Percentiles rank a stretch among this genome's conserved stretches.
Conservation (phyloP, 306 rosid genomes). For the Sphenostylis stenocarpa region DNA sequence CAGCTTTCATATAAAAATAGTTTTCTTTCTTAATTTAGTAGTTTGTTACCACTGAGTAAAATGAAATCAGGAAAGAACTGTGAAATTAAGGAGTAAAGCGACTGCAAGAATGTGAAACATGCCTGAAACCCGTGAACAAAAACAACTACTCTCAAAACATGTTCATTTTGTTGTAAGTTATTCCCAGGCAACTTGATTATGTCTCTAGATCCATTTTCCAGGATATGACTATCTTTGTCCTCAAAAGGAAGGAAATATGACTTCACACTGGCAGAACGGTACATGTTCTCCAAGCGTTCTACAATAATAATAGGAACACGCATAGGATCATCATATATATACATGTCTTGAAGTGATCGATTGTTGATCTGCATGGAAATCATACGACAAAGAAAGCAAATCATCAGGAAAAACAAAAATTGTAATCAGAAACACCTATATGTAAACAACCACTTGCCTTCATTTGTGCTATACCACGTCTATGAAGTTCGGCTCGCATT, state of each 20-base stretch:
- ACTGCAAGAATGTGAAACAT: constrained; percentile 43
- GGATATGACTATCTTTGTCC: constrained; percentile 36
- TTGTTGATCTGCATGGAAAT: constrained; percentile 72
- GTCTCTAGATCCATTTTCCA: constrained; percentile 48
- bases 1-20: neutral
- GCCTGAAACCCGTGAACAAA: constrained; percentile 99
- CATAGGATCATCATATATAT: constrained; percentile 70
- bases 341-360: constrained; percentile 85
- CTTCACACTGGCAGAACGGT: constrained; percentile 52
- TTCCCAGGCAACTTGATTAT: constrained; percentile 42
- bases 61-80: constrained; percentile 1
- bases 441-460: constrained; percentile 47
- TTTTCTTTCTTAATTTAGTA: neutral
- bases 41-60: neutral
- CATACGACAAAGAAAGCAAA: constrained; percentile 12
- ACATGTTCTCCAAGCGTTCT: constrained; percentile 68
- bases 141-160: constrained; percentile 72
- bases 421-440: constrained; percentile 21
- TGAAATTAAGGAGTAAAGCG: neutral
- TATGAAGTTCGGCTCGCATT: constrained; percentile 81
- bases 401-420: constrained; percentile 10
- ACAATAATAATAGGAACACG: constrained; percentile 70
- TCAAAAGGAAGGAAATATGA: constrained; percentile 59
- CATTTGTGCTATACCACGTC: constrained; percentile 90
- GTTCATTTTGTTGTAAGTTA: constrained; percentile 42